phyloP scores from a whole-genome alignment of 768 basidiomycete genomes.

The Arthromyces matolae region DNA sequence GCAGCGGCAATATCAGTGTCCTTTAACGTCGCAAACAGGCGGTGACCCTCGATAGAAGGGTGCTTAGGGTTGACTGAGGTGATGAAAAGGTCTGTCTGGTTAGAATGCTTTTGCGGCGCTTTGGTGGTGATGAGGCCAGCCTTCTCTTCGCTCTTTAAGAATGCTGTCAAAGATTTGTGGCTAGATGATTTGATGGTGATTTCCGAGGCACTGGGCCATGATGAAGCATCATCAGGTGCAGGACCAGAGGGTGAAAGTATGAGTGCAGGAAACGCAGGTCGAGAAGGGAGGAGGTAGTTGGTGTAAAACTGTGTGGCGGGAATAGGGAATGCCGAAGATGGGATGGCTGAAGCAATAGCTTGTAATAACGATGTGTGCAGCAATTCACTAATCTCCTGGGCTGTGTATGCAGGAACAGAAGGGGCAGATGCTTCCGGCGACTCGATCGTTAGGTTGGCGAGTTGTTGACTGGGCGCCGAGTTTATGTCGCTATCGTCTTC shows the following conservation, averaged over 20 bases:
- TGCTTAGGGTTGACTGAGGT: constrained; percentile 55
- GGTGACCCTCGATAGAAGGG: constrained; percentile 51
- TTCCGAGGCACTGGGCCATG: constrained; percentile 34
- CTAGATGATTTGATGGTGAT: constrained; percentile 77
- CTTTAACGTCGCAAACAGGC: constrained; percentile 53
- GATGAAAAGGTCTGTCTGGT: constrained; percentile 51
- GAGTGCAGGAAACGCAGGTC: constrained; percentile 62
- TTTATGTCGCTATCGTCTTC: constrained; percentile 8
- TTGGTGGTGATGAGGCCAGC: constrained; percentile 70
- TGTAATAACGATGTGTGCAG: constrained; percentile 65
- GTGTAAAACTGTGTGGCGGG: constrained; percentile 75
- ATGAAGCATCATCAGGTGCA: constrained; percentile 21
- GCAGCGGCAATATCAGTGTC: constrained; percentile 63
- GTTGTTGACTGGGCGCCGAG: constrained; percentile 4
- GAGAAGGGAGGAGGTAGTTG: constrained; percentile 69
- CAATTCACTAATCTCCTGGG: constrained; percentile 51
- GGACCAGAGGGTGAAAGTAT: constrained; percentile 27
- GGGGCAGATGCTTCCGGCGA: not conserved
- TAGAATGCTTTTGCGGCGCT: constrained; percentile 44
- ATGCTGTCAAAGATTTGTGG: constrained; percentile 77
- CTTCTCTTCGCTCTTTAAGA: constrained; percentile 78
- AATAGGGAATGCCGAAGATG: constrained; percentile 64
- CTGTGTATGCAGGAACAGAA: constrained; percentile 22
- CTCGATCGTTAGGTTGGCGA: constrained; percentile 10
- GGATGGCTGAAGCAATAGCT: constrained; percentile 47